Evolutionary conservation across 2,329 filamentous ascomycete genomes (phyloP).

Genomic region (Drechslera avenae): DNA sequence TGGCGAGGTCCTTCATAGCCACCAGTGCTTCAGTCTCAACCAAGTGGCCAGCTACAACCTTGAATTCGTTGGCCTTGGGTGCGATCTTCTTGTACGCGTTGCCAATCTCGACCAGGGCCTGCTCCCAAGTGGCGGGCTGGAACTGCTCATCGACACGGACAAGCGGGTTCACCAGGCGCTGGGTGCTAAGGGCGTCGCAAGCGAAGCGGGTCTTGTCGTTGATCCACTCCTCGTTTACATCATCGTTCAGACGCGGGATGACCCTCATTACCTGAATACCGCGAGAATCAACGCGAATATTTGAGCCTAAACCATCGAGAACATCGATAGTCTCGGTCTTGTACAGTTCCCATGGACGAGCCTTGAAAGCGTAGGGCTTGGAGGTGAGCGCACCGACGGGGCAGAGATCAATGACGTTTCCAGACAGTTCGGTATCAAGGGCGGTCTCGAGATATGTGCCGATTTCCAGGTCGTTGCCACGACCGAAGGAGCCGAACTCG

Average conservation of each 20-base stretch:
- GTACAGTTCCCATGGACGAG: constrained; percentile 95
- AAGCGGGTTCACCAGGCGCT: constrained; percentile 89
- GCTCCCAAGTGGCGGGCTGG: constrained; percentile 91
- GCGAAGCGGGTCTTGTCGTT: constrained; percentile 98
- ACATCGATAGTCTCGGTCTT: constrained; percentile 96
- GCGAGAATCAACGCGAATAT: constrained; percentile 90
- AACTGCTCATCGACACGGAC: constrained; percentile 90
- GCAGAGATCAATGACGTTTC: constrained; percentile 97
- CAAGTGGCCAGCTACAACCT: constrained; percentile 88
- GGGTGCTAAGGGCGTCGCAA: constrained; percentile 94
- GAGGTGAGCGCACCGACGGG: constrained; percentile 95
- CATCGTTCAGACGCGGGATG: constrained; percentile 90
- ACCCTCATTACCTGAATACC: constrained; percentile 97
- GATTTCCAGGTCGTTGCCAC: constrained; percentile 97
- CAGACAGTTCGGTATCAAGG: constrained; percentile 91
- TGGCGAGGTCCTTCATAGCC: constrained; percentile 95
- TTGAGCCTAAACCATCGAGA: constrained; percentile 88
- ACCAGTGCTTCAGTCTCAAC: constrained; percentile 92
- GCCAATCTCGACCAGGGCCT: constrained; percentile 85
- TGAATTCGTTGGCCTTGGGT: constrained; percentile 92
- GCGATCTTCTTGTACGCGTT: constrained; percentile 78
- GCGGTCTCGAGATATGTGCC: constrained; percentile 96
- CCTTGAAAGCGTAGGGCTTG: constrained; percentile 97
- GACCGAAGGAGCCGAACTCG: constrained; percentile 90
- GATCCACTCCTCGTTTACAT: constrained; percentile 99